Evolutionary conservation across 2,329 filamentous ascomycete species (phyloP), one percentile per base, ranked within the genome.

Genomic region (Fusarium compactum): DNA sequence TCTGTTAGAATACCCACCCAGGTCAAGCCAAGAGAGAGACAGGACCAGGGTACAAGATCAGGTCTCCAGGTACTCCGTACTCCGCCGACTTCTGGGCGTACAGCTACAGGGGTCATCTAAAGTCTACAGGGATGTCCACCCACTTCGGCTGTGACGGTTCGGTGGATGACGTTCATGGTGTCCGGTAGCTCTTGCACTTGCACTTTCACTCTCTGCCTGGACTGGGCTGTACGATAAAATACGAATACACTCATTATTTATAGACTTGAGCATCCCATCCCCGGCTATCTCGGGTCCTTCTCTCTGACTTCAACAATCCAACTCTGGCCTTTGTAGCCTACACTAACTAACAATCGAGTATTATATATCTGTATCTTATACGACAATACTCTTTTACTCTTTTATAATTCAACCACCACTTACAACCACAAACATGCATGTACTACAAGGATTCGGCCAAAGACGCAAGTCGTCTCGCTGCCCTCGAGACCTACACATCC

Each of bases 401-500:
- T 47, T 32, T 44, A 48, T 69, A 66, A 55, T 67, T 46, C 58
- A 48, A 20, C 16, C 34, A 38, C 25, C 25, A 59, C 12, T 40
- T 47, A 45, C 58, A 53, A 58, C 53, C 75, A 59, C 60, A 58
- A 76, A 32, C 38, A 82, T 82, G 80, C 79, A 80, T 67, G 77
- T 81, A 44, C 71, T 82, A 61, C 76, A 78, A 67, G 75, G 79
- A 72, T 80, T 81, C 72, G 74, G 76, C 71, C 76, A 79, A 54
- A 74, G 78, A 71, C 78, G 79, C 67, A 80, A 80, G 74, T 73
- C 76, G 53, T 65, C 75, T 62, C 78, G 69, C 53, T 75, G 75
- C 24, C 78, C 80, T 34, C 76, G 79, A 50, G 77, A 81, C 56
- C 77, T 82, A 25, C 79, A 80, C 65, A 81, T 82, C 61, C 79